These are phyloP conservation scores for Mucor velutinosus DNA, from an alignment of 371 early-diverging fungal species.

Conservation along the genomic window DNA sequence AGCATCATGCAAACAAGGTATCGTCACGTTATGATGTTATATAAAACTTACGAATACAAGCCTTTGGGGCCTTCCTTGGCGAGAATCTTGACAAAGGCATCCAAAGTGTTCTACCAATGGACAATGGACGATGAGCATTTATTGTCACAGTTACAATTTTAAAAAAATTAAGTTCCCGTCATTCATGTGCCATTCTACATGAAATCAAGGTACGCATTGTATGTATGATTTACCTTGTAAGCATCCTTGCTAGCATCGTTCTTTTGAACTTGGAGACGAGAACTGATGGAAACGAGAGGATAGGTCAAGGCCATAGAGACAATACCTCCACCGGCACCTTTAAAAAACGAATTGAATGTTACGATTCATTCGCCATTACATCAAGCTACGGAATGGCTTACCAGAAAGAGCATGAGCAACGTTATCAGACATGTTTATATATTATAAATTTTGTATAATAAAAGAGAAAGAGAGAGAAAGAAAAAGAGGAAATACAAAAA, in stretches of 20 bases:
- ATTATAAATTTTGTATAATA: constrained; percentile 5
- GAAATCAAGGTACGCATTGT: background rate
- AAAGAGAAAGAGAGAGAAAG: constrained; percentile 14
- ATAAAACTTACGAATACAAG: constrained; percentile 80
- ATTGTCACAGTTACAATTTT: background rate
- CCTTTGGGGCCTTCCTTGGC: constrained; percentile 88
- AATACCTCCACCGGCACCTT: constrained; percentile 96
- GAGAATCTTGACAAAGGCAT: constrained; percentile 85
- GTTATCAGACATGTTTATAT: constrained; percentile 83
- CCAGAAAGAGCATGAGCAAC: constrained; percentile 91
- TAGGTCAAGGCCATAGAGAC: constrained; percentile 94
- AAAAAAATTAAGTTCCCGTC: constrained; percentile 7
- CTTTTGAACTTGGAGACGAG: constrained; percentile 89
- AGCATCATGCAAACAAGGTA: background rate
- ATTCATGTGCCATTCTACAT: background rate
- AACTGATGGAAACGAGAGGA: constrained; percentile 90
- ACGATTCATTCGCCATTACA: background rate
- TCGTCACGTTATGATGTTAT: background rate
- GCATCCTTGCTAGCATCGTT: constrained; percentile 58
- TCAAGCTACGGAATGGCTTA: constrained; percentile 24
- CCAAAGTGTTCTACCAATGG: constrained; percentile 59
- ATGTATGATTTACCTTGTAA: constrained; percentile 56
- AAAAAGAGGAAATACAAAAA: constrained; percentile 13
- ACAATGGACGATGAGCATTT: background rate
- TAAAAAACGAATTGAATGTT: background rate